Conservation (phyloP, 83 land plant species). For the Thuja plicata region DNA sequence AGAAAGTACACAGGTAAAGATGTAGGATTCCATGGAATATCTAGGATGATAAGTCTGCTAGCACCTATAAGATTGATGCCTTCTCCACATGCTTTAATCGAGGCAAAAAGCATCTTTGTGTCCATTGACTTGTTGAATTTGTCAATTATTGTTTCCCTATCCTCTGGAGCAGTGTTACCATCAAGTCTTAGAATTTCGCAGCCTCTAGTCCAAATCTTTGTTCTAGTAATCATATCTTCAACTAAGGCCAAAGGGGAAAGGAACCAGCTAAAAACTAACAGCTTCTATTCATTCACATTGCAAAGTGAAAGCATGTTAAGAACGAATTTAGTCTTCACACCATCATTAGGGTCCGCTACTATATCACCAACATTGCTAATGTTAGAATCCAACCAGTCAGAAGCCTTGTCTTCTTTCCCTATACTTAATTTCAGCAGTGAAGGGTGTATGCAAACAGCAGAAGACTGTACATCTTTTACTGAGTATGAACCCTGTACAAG, state of each 20-base stretch:
- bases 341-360: constrained; percentile 17
- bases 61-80: constrained; percentile 46
- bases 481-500: not conserved
- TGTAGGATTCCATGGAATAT: constrained; percentile 46
- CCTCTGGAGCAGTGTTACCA: not conserved
- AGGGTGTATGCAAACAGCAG: constrained; percentile 50
- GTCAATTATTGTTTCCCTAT: constrained; percentile 24
- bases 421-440: constrained; percentile 20
- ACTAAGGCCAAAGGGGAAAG: constrained; percentile 21
- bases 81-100: constrained; percentile 45
- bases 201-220: constrained; percentile 12
- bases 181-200: constrained; percentile 12
- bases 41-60: constrained; percentile 36
- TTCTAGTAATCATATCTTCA: not conserved
- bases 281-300: constrained; percentile 20
- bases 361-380: constrained; percentile 2
- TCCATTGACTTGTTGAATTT: constrained; percentile 21
- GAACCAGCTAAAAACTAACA: constrained; percentile 36
- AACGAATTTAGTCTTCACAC: constrained; percentile 30
- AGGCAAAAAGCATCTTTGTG: constrained; percentile 32
- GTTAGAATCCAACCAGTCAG: not conserved
- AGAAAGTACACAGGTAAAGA: too few species aligned
- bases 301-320: constrained; percentile 23
- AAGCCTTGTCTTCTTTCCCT: not conserved
- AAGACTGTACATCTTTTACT: constrained; percentile 13